A percentile compares a stretch with the other conserved stretches of the same genome.
These are phyloP conservation scores for Rubus parviflorus DNA, from an alignment of 306 rosid species.

Conservation along the genomic window DNA sequence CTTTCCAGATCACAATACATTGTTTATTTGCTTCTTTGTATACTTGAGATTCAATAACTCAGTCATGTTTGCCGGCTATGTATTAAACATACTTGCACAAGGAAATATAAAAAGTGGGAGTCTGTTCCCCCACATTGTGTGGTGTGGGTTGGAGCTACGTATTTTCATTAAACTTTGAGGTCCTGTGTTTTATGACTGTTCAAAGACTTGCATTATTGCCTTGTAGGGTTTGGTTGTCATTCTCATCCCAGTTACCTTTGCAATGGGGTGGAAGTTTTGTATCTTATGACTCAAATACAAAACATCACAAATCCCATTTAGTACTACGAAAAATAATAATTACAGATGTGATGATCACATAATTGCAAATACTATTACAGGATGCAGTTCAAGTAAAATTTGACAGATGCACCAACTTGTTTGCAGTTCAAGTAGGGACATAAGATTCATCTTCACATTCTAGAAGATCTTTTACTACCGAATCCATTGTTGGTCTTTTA, in stretches of 20 bases:
- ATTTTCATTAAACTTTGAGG: no score
- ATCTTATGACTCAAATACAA: not conserved
- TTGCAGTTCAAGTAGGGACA: not conserved
- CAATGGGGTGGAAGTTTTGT: not conserved
- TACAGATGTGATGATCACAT: not conserved
- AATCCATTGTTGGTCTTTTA: slow-evolving; percentile 17
- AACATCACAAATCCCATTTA: not conserved
- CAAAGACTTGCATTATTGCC: not conserved
- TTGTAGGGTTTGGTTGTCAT: not conserved
- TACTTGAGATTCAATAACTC: not conserved
- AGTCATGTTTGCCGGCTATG: not conserved
- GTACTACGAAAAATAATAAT: no score
- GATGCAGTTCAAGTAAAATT: not conserved
- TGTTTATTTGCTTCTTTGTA: not conserved
- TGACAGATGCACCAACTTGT: not conserved
- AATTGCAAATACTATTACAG: not conserved
- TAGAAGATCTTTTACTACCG: not conserved
- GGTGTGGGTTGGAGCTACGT: not conserved
- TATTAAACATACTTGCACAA: not conserved
- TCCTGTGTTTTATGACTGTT: not conserved
- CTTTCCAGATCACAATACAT: not conserved
- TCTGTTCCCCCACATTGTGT: not conserved
- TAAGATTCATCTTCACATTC: slow-evolving; percentile 7
- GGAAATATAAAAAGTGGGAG: not conserved
- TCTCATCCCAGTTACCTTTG: not conserved